Evolutionary conservation across 495 filamentous ascomycete genomes (phyloP).

Genomic region (Penicillium flavigenum): DNA sequence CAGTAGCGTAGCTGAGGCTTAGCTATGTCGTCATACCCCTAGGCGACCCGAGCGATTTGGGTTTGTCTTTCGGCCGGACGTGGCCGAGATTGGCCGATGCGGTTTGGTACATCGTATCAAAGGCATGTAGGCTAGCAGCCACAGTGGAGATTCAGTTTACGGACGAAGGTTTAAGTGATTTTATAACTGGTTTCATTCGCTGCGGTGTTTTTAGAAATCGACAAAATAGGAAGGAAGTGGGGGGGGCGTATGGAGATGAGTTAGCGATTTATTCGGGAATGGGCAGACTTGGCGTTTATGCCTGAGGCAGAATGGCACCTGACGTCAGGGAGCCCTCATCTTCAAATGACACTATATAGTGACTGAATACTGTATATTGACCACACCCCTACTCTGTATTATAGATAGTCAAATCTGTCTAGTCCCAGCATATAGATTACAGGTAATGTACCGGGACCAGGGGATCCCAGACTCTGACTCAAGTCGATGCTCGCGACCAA

Average conservation of each 20-base stretch:
- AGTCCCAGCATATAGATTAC: too few species aligned
- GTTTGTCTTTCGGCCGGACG: background rate
- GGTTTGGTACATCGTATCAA: background rate
- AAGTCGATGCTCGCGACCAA: background rate
- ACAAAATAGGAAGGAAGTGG: background rate
- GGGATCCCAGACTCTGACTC: too few species aligned
- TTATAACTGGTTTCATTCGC: background rate
- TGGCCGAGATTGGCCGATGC: background rate
- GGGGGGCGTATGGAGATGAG: background rate
- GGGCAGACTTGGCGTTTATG: background rate
- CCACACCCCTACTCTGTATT: background rate
- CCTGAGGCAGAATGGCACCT: slow-evolving; percentile 24
- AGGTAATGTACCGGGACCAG: background rate
- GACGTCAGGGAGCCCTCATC: slow-evolving; percentile 24
- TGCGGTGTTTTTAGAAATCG: background rate
- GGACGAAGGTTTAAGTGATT: background rate
- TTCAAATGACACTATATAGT: background rate
- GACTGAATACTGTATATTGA: background rate
- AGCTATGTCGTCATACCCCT: slow-evolving; percentile 24
- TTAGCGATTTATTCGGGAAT: background rate
- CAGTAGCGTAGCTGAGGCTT: slow-evolving; percentile 21
- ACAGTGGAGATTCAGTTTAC: background rate
- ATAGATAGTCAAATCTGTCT: background rate
- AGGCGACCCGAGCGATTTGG: slow-evolving; percentile 23
- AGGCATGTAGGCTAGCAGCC: too few species aligned